These are phyloP conservation scores for Phytopythium aichiense DNA, from an alignment of 352 stramenopile genomes.

Conservation along the genomic window DNA sequence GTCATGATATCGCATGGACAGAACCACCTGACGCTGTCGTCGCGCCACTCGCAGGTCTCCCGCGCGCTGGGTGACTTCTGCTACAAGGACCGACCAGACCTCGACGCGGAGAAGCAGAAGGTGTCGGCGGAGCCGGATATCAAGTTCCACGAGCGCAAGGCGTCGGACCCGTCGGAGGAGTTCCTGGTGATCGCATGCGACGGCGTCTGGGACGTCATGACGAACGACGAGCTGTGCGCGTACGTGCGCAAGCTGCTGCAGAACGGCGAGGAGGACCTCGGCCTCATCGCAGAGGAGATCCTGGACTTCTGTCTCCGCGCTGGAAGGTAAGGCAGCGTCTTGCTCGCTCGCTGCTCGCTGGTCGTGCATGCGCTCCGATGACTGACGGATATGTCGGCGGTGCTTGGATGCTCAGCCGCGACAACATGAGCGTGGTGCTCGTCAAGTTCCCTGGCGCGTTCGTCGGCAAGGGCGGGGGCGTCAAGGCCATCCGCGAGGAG, in stretches of 20 bases:
- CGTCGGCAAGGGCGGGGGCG: slow-evolving; percentile 56
- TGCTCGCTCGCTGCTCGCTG: background rate
- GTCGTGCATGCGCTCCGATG: background rate
- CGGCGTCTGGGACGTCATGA: slow-evolving; percentile 94
- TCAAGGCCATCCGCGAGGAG: slow-evolving; percentile 53
- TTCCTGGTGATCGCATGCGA: slow-evolving; percentile 92
- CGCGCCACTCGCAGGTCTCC: slow-evolving; percentile 47
- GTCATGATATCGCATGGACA: slow-evolving; percentile 7
- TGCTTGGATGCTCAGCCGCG: slow-evolving; percentile 29
- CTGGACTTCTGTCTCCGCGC: slow-evolving; percentile 69
- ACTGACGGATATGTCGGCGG: background rate
- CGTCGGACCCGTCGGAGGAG: slow-evolving; percentile 82
- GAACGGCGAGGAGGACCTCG: slow-evolving; percentile 61
- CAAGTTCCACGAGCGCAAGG: slow-evolving; percentile 66
- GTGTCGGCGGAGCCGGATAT: slow-evolving; percentile 88
- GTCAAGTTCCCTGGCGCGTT: slow-evolving; percentile 73
- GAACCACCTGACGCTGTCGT: slow-evolving; percentile 6
- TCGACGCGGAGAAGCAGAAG: slow-evolving; percentile 69
- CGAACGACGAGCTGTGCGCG: slow-evolving; percentile 83
- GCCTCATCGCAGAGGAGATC: slow-evolving; percentile 78
- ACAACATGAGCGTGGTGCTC: slow-evolving; percentile 86
- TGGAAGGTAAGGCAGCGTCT: slow-evolving; percentile 38
- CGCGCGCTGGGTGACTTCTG: slow-evolving; percentile 75
- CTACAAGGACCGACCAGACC: slow-evolving; percentile 66
- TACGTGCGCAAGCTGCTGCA: slow-evolving; percentile 79